Conservation (phyloP, 805 yeast genomes). For the Yarrowia hollandica region DNA sequence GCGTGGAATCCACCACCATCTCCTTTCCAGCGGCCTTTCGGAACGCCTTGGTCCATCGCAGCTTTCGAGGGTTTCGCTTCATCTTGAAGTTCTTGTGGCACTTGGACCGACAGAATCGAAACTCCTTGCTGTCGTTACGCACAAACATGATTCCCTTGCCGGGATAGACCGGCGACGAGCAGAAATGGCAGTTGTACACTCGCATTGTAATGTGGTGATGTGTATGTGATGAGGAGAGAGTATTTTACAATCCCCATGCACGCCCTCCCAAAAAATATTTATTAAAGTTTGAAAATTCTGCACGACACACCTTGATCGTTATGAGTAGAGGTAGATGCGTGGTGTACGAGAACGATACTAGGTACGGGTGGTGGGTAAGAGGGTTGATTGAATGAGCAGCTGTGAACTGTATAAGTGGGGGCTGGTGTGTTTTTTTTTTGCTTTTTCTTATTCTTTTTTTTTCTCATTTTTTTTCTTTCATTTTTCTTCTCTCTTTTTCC, state of each 20-base stretch:
- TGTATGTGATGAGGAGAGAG: background rate
- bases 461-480: too few relatives aligned
- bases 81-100: slow-evolving; percentile 97
- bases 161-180: slow-evolving; percentile 50
- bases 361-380: too few relatives aligned
- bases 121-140: slow-evolving; percentile 96
- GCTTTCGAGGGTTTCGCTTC: slow-evolving; percentile 97
- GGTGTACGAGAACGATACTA: too few relatives aligned
- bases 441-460: too few relatives aligned
- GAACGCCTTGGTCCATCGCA: slow-evolving; percentile 98
- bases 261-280: slow-evolving; percentile 6
- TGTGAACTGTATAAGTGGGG: too few relatives aligned
- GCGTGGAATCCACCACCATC: slow-evolving; percentile 93
- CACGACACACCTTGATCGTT: background rate
- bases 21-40: slow-evolving; percentile 99
- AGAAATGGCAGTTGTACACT: slow-evolving; percentile 78
- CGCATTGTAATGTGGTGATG: slow-evolving; percentile 39
- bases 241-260: background rate
- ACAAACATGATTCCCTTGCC: slow-evolving; percentile 97
- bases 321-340: too few relatives aligned
- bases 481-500: too few relatives aligned
- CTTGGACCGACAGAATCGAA: slow-evolving; percentile 95
- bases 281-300: slow-evolving; percentile 28
- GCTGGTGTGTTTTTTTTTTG: too few relatives aligned
- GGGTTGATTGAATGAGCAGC: too few relatives aligned